Evolutionary conservation across 768 basidiomycete genomes (phyloP).

Genomic region (Suillus tomentosus): DNA sequence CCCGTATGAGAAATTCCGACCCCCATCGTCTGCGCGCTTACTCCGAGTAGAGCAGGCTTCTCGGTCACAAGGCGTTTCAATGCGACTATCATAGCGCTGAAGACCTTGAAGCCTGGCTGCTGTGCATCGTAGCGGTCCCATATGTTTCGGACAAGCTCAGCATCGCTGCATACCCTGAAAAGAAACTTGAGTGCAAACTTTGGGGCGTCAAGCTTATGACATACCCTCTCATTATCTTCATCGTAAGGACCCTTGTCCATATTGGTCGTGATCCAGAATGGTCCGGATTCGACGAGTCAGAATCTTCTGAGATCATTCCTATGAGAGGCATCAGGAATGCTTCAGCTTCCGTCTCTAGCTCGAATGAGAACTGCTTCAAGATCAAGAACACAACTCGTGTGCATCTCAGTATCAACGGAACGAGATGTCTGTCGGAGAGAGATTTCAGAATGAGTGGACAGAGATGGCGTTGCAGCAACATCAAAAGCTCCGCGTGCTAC

Average conservation of each 20-base stretch:
- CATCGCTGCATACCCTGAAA: slow-evolving; percentile 72
- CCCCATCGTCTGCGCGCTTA: slow-evolving; percentile 78
- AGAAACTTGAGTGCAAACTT: not conserved
- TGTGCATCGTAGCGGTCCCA: slow-evolving; percentile 76
- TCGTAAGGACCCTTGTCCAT: slow-evolving; percentile 89
- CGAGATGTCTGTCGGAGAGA: slow-evolving; percentile 77
- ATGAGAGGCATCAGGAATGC: slow-evolving; percentile 81
- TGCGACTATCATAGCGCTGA: slow-evolving; percentile 75
- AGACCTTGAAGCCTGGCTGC: slow-evolving; percentile 65
- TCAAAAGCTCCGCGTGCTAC: slow-evolving; percentile 80
- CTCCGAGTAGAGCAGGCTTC: slow-evolving; percentile 82
- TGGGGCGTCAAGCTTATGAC: slow-evolving; percentile 9
- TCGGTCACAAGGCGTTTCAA: slow-evolving; percentile 88
- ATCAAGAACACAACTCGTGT: slow-evolving; percentile 93
- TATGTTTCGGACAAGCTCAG: slow-evolving; percentile 74
- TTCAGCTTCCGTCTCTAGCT: slow-evolving; percentile 82
- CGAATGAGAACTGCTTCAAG: slow-evolving; percentile 84
- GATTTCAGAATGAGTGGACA: slow-evolving; percentile 88
- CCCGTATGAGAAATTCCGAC: slow-evolving; percentile 54
- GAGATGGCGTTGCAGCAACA: slow-evolving; percentile 85
- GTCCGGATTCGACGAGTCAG: slow-evolving; percentile 31
- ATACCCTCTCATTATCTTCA: slow-evolving; percentile 91
- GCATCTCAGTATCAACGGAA: slow-evolving; percentile 87
- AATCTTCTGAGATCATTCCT: slow-evolving; percentile 60
- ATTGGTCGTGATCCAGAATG: slow-evolving; percentile 48